Evolutionary conservation across 371 early-diverging fungal genomes (phyloP), one percentile per base, ranked within the genome.

Genomic region (Apophysomyces ossiformis): DNA sequence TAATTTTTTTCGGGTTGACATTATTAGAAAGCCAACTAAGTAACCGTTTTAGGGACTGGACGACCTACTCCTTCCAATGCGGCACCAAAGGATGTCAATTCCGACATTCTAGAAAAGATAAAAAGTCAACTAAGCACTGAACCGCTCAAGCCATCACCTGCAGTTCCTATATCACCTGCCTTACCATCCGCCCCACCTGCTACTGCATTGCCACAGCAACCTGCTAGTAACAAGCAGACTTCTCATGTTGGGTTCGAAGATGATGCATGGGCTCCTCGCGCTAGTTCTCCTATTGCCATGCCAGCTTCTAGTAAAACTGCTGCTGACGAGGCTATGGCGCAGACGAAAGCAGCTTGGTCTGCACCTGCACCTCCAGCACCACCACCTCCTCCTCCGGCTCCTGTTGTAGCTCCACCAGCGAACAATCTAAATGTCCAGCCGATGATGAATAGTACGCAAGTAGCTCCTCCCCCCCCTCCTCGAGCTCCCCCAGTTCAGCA

Each of bases 241-340:
- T 73, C 69, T 6, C 63, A 70, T 18, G 44, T 64, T 41, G 83
- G 79, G 1, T 85, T 87, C 68, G 83, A 84, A 9, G 87, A 87
- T 68, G 87, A 87, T 71, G 83, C 71, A 59, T 85, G 70, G 87
- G 54, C 78, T 11, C 81, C 85, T 15, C 76, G 85, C 13, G 71
- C 74, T n/a, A n/a, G 67, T 8, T 59, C 70, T 58, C 54, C 54
- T 50, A 9, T 50, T 21, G 8, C 21, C 9, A 26, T 9, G 21
- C 54, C 16, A 2, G 67, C 72, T 35, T 57, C 66, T 0, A 60
- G n/a, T 6, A 50, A 32, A 16, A 36, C 61, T 37, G 47, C 68
- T 45, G 58, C 61, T 37, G 57, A 46, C 36, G 54, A 59, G 37
- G 56, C 69, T 8, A 58, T 69, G 59, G 58, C 63, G n/a, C 69